phyloP scores from a whole-genome alignment of 2,329 filamentous ascomycete genomes.

The Xylariaceae sp. region DNA sequence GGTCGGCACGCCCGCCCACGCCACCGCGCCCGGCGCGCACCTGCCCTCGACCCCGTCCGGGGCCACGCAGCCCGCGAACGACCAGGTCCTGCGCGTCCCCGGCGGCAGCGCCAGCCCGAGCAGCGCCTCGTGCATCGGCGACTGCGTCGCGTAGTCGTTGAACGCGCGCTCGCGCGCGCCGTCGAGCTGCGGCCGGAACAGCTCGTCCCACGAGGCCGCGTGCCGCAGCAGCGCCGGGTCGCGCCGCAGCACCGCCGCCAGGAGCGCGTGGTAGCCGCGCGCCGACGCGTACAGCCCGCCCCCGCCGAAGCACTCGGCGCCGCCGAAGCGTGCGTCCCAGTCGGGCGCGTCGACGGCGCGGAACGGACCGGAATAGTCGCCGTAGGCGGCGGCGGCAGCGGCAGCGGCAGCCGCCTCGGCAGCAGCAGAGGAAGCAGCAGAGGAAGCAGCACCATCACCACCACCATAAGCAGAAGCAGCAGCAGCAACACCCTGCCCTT shows the following conservation, averaged over 20 bases:
- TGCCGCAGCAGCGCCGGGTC: slow-evolving; percentile 16
- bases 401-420: too few relatives aligned
- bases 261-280: slow-evolving; percentile 16
- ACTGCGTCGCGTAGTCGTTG: slow-evolving; percentile 13
- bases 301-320: slow-evolving; percentile 16
- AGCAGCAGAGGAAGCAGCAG: too few relatives aligned
- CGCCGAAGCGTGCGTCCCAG: slow-evolving; percentile 4
- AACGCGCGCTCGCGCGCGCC: slow-evolving; percentile 14
- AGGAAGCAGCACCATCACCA: too few relatives aligned
- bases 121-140: slow-evolving; percentile 9
- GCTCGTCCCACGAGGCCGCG: slow-evolving; percentile 13
- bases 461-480: too few relatives aligned
- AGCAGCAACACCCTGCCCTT: too few relatives aligned
- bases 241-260: slow-evolving; percentile 16
- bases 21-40: slow-evolving; percentile 8
- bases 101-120: slow-evolving; percentile 12
- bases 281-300: slow-evolving; percentile 12
- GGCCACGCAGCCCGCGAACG: slow-evolving; percentile 18
- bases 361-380: not conserved
- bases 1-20: not conserved
- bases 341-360: not conserved
- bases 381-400: too few relatives aligned
- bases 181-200: slow-evolving; percentile 21
- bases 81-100: slow-evolving; percentile 16
- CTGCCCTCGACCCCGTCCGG: slow-evolving; percentile 15